Evolutionary conservation across 176 grass and related monocot species (phyloP).

Genomic region (Triticum turgidum): DNA sequence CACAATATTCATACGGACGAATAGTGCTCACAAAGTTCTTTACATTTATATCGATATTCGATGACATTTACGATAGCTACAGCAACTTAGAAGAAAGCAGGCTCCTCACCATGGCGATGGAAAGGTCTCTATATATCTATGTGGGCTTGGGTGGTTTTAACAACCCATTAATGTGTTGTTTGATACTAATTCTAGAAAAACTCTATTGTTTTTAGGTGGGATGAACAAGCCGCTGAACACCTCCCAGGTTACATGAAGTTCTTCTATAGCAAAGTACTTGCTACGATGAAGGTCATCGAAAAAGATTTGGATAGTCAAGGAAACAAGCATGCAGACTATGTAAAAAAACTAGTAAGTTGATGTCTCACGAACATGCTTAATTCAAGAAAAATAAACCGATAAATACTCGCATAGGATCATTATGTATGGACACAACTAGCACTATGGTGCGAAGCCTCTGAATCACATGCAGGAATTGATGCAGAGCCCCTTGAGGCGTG

Average conservation of each 20-base stretch:
- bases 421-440: neutral
- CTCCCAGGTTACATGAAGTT: conserved; percentile 24
- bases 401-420: neutral
- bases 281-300: conserved; percentile 5
- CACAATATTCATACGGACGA: conserved; percentile 28
- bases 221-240: conserved; percentile 2
- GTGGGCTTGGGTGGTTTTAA: neutral
- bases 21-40: conserved; percentile 32
- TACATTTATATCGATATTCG: conserved; percentile 15
- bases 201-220: neutral
- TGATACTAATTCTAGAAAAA: neutral
- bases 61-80: conserved; percentile 54
- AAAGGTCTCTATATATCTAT: conserved; percentile 28
- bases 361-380: neutral
- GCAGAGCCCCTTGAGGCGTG: too few species aligned
- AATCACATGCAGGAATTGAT: too few species aligned
- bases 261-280: conserved; percentile 23
- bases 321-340: conserved; percentile 6
- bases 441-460: too few species aligned
- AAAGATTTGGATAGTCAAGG: conserved; percentile 8
- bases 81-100: conserved; percentile 42
- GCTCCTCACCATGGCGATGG: conserved; percentile 26
- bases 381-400: neutral
- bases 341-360: conserved; percentile 17
- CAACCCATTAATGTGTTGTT: neutral